Evolutionary conservation across 345 rosid genomes (phyloP), one percentile per base, ranked within the genome.

Genomic region (Lepidium aucheri): DNA sequence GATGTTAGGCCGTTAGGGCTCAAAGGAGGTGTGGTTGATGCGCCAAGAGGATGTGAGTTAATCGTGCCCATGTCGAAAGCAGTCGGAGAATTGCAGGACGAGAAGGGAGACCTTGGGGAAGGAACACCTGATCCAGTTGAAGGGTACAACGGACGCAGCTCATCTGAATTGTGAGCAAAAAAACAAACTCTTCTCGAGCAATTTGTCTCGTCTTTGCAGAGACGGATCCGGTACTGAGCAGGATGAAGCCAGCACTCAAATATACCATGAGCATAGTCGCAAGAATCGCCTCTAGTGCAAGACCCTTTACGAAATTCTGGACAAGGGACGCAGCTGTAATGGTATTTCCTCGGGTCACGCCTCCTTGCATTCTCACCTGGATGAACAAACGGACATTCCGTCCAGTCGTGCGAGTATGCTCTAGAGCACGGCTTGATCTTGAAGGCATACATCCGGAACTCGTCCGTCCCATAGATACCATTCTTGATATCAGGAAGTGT

Each of bases 181-280:
- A 92, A 92, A 60, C 97, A 92, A n/a, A 92, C 96, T 79, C 87
- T 81, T 44, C 98, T 80, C 3, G 69, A 53, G 71, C 97, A 92
- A 50, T 72, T 81, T 1, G 81, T 83, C 80, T 85, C 96, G 22
- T 92, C 97, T 65, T 92, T 92, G 74, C 98, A 92, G 15, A 89
- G 80, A 38, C 95, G 86, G 2, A 95, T 92, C 41, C 97, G 60
- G 72, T 92, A 92, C 74, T 92, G 98, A 8, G 98, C 95, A 42
- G 98, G 98, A 74, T 92, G 98, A 72, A 92, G 95, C 98, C 97
- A 92, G 64, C 89, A 86, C 81, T 92, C 95, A 56, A 92, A 92
- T 66, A 92, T 82, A 60, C 95, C 97, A 51, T 92, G 96, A 26
- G 98, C 96, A 61, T 92, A 89, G 69, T 89, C 97, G 67, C 98